Evolutionary conservation across 768 basidiomycete genomes (phyloP).

Genomic region (Nidularia pulvinata): DNA sequence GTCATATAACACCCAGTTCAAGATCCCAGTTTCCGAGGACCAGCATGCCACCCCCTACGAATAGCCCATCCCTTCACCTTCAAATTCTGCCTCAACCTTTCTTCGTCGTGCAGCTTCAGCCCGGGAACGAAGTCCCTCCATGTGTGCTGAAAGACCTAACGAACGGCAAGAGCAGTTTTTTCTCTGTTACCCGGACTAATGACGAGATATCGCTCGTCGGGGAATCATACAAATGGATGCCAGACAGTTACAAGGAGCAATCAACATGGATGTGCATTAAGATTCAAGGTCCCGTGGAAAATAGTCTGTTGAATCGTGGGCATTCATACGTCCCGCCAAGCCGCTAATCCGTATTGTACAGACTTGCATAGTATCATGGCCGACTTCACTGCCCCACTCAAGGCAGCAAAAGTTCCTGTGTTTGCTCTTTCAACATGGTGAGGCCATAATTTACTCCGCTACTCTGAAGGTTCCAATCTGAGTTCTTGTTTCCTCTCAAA

Average conservation of each 20-base stretch:
- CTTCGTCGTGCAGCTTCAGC: slow-evolving; percentile 42
- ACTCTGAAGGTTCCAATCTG: too few relatives aligned
- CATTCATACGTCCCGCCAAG: background rate
- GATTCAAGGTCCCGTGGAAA: slow-evolving; percentile 68
- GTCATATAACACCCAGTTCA: background rate
- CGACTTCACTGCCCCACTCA: slow-evolving; percentile 52
- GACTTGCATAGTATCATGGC: slow-evolving; percentile 58
- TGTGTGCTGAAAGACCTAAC: slow-evolving; percentile 27
- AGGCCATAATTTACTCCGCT: slow-evolving; percentile 4
- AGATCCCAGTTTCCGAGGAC: background rate
- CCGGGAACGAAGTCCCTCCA: slow-evolving; percentile 29
- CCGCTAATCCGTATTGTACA: slow-evolving; percentile 14
- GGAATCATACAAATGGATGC: slow-evolving; percentile 32
- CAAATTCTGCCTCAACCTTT: slow-evolving; percentile 40
- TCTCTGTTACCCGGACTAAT: slow-evolving; percentile 57
- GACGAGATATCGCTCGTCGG: slow-evolving; percentile 68
- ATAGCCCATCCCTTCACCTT: slow-evolving; percentile 47
- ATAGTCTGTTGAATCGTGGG: slow-evolving; percentile 24
- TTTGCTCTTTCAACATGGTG: slow-evolving; percentile 69
- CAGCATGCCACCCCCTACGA: slow-evolving; percentile 40
- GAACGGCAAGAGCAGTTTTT: slow-evolving; percentile 25
- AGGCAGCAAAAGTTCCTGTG: slow-evolving; percentile 47
- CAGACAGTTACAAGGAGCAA: slow-evolving; percentile 28
- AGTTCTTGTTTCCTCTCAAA: too few relatives aligned
- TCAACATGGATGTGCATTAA: slow-evolving; percentile 59